Evolutionary conservation across 164 flowering plant genomes (phyloP).

Genomic region (Macadamia tetraphylla): DNA sequence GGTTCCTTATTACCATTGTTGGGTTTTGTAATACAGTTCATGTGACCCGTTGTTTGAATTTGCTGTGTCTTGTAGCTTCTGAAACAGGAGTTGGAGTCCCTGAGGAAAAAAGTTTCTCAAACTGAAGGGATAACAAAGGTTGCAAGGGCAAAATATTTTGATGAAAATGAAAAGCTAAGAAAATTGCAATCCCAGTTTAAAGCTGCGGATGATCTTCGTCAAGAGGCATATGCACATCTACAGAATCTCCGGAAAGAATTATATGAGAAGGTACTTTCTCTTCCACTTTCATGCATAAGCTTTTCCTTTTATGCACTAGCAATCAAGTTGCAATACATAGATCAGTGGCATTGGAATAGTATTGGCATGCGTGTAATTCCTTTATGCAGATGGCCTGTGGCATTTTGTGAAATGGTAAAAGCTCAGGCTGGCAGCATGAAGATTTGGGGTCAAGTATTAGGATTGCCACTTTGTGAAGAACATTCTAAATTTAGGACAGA

Average conservation of each 20-base stretch:
- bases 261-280: constrained; percentile 45
- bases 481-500: too few relatives aligned
- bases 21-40: constrained; percentile 1
- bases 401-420: too few relatives aligned
- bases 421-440: too few relatives aligned
- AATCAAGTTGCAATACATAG: neutral
- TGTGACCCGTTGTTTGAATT: constrained; percentile 9
- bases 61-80: constrained; percentile 30
- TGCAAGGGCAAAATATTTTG: constrained; percentile 36
- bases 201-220: constrained; percentile 63
- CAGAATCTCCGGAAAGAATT: constrained; percentile 46
- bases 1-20: neutral
- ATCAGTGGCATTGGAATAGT: neutral
- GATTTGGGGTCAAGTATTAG: too few relatives aligned
- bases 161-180: constrained; percentile 29
- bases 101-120: constrained; percentile 36
- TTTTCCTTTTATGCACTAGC: constrained; percentile 1
- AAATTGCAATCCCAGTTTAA: constrained; percentile 39
- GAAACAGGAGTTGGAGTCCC: constrained; percentile 48
- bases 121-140: constrained; percentile 41
- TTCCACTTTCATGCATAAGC: neutral
- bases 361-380: neutral
- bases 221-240: constrained; percentile 51
- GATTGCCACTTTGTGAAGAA: too few relatives aligned
- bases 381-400: neutral